These are phyloP conservation scores for Acanthochlamys bracteata DNA, from an alignment of 106 monocot species.

Conservation along the genomic window DNA sequence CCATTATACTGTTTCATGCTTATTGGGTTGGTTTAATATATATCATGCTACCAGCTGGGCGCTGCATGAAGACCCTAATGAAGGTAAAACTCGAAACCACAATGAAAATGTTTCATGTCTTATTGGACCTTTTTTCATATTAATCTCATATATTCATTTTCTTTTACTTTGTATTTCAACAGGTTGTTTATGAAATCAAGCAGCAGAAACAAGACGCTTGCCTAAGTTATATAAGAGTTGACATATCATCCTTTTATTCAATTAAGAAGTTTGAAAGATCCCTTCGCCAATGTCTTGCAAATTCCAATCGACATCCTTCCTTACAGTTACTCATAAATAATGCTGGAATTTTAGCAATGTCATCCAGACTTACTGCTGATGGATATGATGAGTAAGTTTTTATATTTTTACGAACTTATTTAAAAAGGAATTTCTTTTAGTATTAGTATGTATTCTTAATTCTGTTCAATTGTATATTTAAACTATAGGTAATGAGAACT, in stretches of 20 bases:
- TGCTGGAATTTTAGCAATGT: constrained; percentile 78
- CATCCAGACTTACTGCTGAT: constrained; percentile 53
- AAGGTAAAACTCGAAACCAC: constrained; percentile 24
- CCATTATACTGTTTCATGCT: no score
- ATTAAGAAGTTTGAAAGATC: constrained; percentile 64
- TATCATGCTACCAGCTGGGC: constrained; percentile 41
- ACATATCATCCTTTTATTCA: constrained; percentile 62
- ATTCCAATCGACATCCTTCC: constrained; percentile 49
- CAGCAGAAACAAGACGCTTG: constrained; percentile 28
- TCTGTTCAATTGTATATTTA: no score
- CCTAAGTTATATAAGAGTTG: constrained; percentile 48
- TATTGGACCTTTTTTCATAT: background rate
- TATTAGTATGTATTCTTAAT: no score
- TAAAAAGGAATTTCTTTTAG: background rate
- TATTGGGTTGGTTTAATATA: background rate
- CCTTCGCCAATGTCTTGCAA: constrained; percentile 59
- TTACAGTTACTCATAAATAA: constrained; percentile 88
- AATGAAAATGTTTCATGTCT: background rate
- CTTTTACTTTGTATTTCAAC: constrained; percentile 4
- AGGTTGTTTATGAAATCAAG: constrained; percentile 70
- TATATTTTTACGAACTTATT: background rate
- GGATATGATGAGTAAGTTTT: constrained; percentile 71
- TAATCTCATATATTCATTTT: background rate
- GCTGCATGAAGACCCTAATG: constrained; percentile 24
- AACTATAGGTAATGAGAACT: no score